phyloP scores from a whole-genome alignment of 495 filamentous ascomycete species.

The Choiromyces venosus region DNA sequence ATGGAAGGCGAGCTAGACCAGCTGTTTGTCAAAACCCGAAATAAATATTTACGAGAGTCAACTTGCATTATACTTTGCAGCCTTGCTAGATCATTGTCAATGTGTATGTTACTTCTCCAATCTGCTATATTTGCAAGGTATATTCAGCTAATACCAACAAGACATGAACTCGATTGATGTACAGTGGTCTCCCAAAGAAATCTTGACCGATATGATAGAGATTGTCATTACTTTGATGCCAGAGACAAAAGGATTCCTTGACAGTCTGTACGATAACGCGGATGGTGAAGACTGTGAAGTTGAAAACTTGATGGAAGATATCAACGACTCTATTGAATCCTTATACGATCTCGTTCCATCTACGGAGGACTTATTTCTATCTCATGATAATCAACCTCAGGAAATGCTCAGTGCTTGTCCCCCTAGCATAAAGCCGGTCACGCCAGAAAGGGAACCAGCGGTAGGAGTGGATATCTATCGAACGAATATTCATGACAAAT shows the following conservation, averaged over 20 bases:
- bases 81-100: conserved; percentile 8
- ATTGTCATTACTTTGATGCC: conserved; percentile 8
- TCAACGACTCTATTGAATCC: conserved; percentile 10
- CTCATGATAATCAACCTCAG: neutral
- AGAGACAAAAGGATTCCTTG: neutral
- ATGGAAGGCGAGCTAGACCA: conserved; percentile 11
- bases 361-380: conserved; percentile 10
- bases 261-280: neutral
- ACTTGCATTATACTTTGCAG: conserved; percentile 10
- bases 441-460: neutral
- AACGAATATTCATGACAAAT: conserved; percentile 6
- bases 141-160: neutral
- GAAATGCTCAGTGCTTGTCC: neutral
- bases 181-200: neutral
- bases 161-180: neutral
- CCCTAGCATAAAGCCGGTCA: neutral
- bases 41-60: conserved; percentile 8
- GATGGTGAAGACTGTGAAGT: neutral
- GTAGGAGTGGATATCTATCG: neutral
- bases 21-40: neutral
- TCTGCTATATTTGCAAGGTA: neutral
- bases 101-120: conserved; percentile 1
- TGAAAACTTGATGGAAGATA: neutral
- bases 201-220: neutral
- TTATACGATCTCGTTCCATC: conserved; percentile 15